Evolutionary conservation across 495 filamentous ascomycete genomes (phyloP).

Genomic region (Chaetomium fimeti): DNA sequence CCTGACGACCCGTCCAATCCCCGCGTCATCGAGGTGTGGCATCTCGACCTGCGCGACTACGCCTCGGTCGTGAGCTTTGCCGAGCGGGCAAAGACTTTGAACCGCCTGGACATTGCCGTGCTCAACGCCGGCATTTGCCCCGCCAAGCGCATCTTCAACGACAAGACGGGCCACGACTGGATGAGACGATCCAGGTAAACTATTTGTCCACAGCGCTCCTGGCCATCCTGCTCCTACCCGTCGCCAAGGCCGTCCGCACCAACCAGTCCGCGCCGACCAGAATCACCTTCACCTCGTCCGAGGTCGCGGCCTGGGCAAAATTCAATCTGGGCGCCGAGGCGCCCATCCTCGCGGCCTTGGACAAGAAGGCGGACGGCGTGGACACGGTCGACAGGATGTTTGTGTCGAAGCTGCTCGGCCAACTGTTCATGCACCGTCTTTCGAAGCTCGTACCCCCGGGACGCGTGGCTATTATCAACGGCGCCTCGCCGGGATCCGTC

Average conservation of each 20-base stretch:
- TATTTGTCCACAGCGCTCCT: constrained; percentile 52
- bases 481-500: constrained; percentile 40
- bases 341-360: constrained; percentile 42
- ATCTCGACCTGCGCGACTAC: constrained; percentile 52
- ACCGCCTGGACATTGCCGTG: constrained; percentile 50
- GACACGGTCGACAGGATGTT: constrained; percentile 36
- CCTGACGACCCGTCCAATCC: too few species aligned
- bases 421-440: constrained; percentile 46
- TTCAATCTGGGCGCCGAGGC: background rate
- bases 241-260: constrained; percentile 38
- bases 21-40: constrained; percentile 53
- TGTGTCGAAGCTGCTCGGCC: constrained; percentile 43
- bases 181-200: constrained; percentile 48
- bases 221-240: constrained; percentile 49
- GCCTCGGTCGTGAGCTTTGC: constrained; percentile 49
- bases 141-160: constrained; percentile 33
- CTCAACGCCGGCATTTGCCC: constrained; percentile 57
- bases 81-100: constrained; percentile 35
- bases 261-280: background rate
- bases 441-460: constrained; percentile 32
- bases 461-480: constrained; percentile 44
- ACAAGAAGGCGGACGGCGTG: constrained; percentile 29
- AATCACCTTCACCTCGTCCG: too few species aligned
- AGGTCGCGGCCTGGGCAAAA: constrained; percentile 9
- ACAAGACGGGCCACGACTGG: constrained; percentile 51